phyloP scores from a whole-genome alignment of 441 rosid genomes.

The Adansonia rubrostipa region DNA sequence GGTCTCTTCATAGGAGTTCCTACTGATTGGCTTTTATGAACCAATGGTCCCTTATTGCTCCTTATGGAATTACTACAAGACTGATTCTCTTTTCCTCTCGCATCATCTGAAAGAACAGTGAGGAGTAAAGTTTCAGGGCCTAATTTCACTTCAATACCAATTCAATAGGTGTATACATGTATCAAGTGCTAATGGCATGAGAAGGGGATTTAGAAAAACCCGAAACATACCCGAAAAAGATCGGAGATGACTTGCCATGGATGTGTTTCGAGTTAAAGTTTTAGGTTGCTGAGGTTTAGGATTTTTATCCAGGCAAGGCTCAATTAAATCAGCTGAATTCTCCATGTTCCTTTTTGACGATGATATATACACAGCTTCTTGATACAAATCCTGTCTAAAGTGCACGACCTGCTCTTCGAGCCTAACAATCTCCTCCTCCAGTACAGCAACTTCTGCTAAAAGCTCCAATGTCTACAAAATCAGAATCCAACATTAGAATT shows the following conservation, averaged over 20 bases:
- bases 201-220: neutral
- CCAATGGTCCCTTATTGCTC: constrained; percentile 36
- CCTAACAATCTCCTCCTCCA: constrained; percentile 88
- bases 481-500: constrained; percentile 32
- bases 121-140: constrained; percentile 1
- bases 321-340: constrained; percentile 35
- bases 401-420: constrained; percentile 82
- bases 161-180: neutral
- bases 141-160: constrained; percentile 1
- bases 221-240: constrained; percentile 43
- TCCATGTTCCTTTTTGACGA: constrained; percentile 56
- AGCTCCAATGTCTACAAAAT: constrained; percentile 73
- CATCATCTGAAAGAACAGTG: constrained; percentile 36
- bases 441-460: constrained; percentile 90
- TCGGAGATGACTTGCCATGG: constrained; percentile 28
- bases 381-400: constrained; percentile 70
- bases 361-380: constrained; percentile 71
- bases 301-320: constrained; percentile 35
- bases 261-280: constrained; percentile 30
- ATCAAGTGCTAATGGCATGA: neutral
- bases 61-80: constrained; percentile 38
- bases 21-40: constrained; percentile 35
- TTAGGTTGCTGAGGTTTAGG: constrained; percentile 39
- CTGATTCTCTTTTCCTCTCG: constrained; percentile 50
- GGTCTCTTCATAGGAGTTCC: constrained; percentile 46